Base-by-base conservation (phyloP, 2,329 filamentous ascomycete species). In the Fusarium stilboides region DNA sequence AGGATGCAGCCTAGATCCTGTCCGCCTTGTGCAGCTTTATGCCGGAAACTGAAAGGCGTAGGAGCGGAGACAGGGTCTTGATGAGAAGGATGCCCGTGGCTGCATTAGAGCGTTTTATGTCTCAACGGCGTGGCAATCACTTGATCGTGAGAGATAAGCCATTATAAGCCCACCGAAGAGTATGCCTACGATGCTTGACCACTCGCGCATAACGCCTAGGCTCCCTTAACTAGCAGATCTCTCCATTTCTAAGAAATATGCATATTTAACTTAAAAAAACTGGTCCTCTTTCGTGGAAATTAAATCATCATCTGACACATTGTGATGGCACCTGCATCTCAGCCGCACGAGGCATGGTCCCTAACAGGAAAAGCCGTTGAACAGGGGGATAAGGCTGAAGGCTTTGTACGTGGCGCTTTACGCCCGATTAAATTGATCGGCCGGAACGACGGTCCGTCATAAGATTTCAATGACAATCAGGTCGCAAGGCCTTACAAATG, bases 321-420 rank as follows among this genome's bases (percentile, higher is more conserved):
- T 62, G 22, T 15, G 13, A 31, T 8, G 17, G 17, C n/a, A 20
- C 20, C 34, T 39, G 57, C 37, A 26, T 33, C 57, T 62, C 57
- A 62, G 60, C 60, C 60, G 60, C 60, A 62, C 60, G 19, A 28
- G 17, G 51, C 42, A 47, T 14, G 1, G 17, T 17, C 42, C 42
- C n/a, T 13, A 56, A 37, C 8, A 22, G 42, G 60, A 6, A 49
- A 56, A 56, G 60, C 36, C 28, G 6, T 22, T 8, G 15, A 24
- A 8, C 59, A 62, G 51, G 57, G 42, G 20, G 6, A 13, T 22
- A 42, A 36, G 8, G 17, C 14, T 37, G 36, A 20, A 37, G 22
- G 12, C 52, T 37, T 34, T 5, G 10, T 17, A 17, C 19, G 39
- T 42, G 39, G 46, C 39, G 54, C 46, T 44, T 17, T 22, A 47